Conservation (phyloP, 805 yeast species). For the Nakazawaea anatomiae region DNA sequence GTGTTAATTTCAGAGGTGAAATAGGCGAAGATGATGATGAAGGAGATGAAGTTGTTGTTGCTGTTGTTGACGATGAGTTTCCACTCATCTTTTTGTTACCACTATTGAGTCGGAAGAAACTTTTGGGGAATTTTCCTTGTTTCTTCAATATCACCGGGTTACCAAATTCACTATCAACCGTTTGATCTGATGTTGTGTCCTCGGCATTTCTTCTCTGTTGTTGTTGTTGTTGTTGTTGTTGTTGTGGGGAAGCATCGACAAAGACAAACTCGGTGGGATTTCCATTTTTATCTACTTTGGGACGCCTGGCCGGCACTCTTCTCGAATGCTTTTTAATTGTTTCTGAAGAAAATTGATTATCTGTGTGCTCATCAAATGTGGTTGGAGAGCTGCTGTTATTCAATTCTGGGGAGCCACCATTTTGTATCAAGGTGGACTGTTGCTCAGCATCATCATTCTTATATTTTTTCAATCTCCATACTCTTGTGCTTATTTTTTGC, state of each 20-base stretch:
- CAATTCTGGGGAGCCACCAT: not conserved
- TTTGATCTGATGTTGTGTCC: not conserved
- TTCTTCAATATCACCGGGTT: not conserved
- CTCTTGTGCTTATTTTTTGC: constrained; percentile 11
- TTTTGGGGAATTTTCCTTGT: constrained; percentile 10
- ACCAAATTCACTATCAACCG: not conserved
- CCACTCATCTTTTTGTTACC: constrained; percentile 6
- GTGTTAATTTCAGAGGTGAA: not conserved
- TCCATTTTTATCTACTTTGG: constrained; percentile 25
- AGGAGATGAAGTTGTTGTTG: not conserved
- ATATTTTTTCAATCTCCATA: constrained; percentile 25
- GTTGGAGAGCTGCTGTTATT: not conserved
- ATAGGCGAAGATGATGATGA: not conserved
- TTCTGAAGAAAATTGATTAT: not conserved
- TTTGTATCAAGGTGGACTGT: constrained; percentile 24
- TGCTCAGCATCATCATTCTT: constrained; percentile 25
- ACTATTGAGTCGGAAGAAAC: constrained; percentile 7
- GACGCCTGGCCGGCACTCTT: constrained; percentile 20
- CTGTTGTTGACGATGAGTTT: not conserved
- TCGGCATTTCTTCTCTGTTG: not conserved
- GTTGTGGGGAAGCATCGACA: constrained; percentile 21
- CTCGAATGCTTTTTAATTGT: constrained; percentile 9
- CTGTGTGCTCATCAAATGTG: not conserved
- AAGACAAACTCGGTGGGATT: constrained; percentile 25
- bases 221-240: not conserved